Base-by-base conservation (phyloP, 1,284 basidiomycete genomes). In the Pholiota adiposa region DNA sequence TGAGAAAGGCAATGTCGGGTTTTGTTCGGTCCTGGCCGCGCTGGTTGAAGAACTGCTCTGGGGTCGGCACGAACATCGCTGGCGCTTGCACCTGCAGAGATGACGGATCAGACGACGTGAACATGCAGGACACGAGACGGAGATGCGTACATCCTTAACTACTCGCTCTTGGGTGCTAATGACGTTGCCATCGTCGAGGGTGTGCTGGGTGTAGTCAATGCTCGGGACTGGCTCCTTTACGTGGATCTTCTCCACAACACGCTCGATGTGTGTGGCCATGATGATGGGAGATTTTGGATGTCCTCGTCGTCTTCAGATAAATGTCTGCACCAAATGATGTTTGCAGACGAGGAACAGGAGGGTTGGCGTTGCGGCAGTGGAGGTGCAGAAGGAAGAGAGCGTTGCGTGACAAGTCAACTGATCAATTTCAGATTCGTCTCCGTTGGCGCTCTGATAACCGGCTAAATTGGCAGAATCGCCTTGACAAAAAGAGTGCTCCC, bases 1-100 rank as follows among this genome's bases (percentile, higher is more conserved):
- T 99, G 64, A 99, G 83, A 77, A 97, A 99, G 33, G 94, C 95
- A 69, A 98, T 85, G 76, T 98, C 93, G n/a, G 94, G 95, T 74
- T 96, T 96, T 36, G 88, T 83, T 51, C 85, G 86, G 77, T 96
- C 92, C 66, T 87, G 86, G 64, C 87, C 85, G 51, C 73, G 72
- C 58, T 72, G 72, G 60, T 90, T 90, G 78, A 89, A 97, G 84
- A 98, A 98, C 75, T 99, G 94, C 63, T 93, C 93, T 69, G 94
- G 89, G 2, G 95, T 96, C 0, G 97, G 97, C 58, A 90, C 85
- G 65, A 83, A 84, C 89, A 97, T 96, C 55, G 97, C 97, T 21
- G 95, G 95, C 21, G 94, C 94, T 88, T 97, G 95, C 6, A 97
- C 93, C 90, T 97, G 70, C 41, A 60, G 50, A 54, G 49, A 40